A percentile compares a stretch with the other conserved stretches of the same genome.
Evolutionary conservation across 192 early-diverging fungal species (phyloP).

Genomic region (Backusella luteola): DNA sequence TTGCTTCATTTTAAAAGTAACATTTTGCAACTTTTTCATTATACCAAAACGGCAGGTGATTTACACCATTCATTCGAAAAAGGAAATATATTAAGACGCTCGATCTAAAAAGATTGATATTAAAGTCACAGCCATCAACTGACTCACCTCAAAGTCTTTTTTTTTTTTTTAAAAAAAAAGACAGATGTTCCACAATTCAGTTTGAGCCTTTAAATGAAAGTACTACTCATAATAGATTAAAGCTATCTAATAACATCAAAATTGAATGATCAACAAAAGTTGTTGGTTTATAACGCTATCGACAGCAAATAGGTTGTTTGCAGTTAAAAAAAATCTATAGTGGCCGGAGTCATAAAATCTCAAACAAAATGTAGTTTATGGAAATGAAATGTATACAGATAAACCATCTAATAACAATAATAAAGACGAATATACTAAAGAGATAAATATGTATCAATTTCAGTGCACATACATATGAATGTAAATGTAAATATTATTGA

Average conservation of each 20-base stretch:
- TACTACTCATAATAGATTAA: background rate
- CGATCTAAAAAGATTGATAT: background rate
- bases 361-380: background rate
- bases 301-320: background rate
- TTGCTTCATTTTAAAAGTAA: too few relatives aligned
- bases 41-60: background rate
- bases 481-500: background rate
- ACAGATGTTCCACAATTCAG: background rate
- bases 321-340: background rate
- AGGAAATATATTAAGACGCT: background rate
- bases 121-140: background rate
- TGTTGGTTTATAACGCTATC: background rate
- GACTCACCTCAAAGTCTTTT: background rate
- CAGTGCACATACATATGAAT: background rate
- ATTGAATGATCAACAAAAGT: background rate
- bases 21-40: background rate
- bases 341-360: background rate
- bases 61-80: background rate
- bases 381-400: background rate
- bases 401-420: background rate
- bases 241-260: background rate
- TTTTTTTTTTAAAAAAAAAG: background rate
- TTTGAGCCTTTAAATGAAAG: background rate
- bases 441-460: background rate
- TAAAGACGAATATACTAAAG: background rate